Base-by-base conservation (phyloP, 768 basidiomycete genomes). In the Pleurotus platypus region DNA sequence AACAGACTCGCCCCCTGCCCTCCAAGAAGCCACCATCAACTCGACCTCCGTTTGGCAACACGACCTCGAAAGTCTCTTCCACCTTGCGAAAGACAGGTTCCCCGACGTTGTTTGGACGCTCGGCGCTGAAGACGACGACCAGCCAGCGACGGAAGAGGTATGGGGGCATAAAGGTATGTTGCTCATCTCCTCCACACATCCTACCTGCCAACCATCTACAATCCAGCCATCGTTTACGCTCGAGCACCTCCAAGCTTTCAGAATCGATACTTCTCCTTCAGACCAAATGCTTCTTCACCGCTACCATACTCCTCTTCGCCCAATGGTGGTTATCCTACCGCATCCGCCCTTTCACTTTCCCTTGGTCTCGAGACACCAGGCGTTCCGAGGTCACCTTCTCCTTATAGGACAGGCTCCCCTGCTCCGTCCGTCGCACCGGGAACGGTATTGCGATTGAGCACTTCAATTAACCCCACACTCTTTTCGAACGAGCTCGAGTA, bases 101-200 rank as follows among this genome's bases (percentile, higher is more conserved):
- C 89, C 91, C n/a, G 96, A 98, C 73, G 94, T 98, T 50, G 85
- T 92, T n/a, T 98, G 96, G 95, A 85, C 87, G 68, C 77, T 87
- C 16, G 68, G 67, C 0, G 73, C 64, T 39, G 83, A 82, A 30
- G 78, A 78, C 58, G 75, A 72, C 9, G 82, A 78, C 39, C 74
- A 76, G 46, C 70, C 72, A 47, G 69, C 71, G 55, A 65, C 72
- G 49, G 79, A 80, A 57, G 84, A 89, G 62, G 85, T 97, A 24
- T 97, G 90, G 87, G 95, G 92, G 3, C 96, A 98, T 71, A 96
- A 98, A 83, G 94, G 94, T 96, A 35, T 13, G 82, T 69, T 2
- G 24, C 46, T 43, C 38, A 9, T 43, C 27, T 16, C 15, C 37
- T 16, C 30, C 7, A 22, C 40, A 18, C 38, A 24, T 20, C 46